Evolutionary conservation across 139 green algal species (phyloP).

Genomic region (Chlorella sp.): DNA sequence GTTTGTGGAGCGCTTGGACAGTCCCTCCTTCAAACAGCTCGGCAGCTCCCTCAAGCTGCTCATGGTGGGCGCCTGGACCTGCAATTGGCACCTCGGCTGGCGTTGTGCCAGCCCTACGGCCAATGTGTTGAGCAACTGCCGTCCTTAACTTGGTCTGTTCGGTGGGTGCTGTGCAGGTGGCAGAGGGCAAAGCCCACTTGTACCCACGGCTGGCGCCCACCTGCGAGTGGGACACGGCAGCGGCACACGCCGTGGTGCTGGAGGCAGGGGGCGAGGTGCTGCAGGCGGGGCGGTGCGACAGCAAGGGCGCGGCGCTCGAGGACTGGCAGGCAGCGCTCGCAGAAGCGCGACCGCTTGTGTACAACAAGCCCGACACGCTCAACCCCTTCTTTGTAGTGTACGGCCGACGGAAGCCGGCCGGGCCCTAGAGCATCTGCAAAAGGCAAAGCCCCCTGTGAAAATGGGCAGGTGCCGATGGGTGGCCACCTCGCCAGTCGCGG

Average conservation of each 20-base stretch:
- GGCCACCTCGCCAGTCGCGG: no score
- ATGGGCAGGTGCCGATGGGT: no score
- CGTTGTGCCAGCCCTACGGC: not conserved
- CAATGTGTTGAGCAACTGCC: not conserved
- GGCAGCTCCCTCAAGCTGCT: conserved; percentile 86
- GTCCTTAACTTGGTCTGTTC: no score
- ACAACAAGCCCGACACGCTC: conserved; percentile 86
- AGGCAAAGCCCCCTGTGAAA: not conserved
- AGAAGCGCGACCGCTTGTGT: conserved; percentile 63
- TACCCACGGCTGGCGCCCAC: conserved; percentile 76
- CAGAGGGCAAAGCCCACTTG: conserved; percentile 77
- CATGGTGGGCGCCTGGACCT: conserved; percentile 43
- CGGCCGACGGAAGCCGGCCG: conserved; percentile 57
- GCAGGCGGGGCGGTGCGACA: conserved; percentile 73
- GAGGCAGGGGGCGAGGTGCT: conserved; percentile 84
- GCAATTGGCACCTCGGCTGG: not conserved
- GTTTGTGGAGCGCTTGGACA: conserved; percentile 69
- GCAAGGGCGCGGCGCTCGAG: conserved; percentile 72
- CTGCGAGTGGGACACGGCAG: conserved; percentile 89
- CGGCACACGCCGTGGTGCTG: conserved; percentile 80
- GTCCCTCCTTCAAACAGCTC: conserved; percentile 69
- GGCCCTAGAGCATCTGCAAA: not conserved
- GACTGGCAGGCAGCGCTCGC: conserved; percentile 76
- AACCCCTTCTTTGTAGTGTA: conserved; percentile 93
- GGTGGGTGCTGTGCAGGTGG: no score